A percentile compares a stretch with the other conserved stretches of the same genome.
Conservation (phyloP, 2,329 filamentous ascomycete species). For the Capronia coronata region DNA sequence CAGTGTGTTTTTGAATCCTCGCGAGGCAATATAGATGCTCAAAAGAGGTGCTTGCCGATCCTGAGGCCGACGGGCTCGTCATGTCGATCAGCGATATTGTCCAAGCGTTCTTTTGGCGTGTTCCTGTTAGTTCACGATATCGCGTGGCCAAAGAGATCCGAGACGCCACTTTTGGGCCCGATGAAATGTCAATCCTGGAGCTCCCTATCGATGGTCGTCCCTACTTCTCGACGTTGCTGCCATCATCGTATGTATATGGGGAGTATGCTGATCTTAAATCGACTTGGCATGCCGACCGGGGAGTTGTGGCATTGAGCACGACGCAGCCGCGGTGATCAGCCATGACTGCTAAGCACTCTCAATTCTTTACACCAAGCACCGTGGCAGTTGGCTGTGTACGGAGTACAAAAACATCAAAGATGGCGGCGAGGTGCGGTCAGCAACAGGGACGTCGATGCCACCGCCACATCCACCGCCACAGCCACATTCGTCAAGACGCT, state of each 20-base stretch:
- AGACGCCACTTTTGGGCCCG: conserved; percentile 1
- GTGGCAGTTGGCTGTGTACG: too few species aligned
- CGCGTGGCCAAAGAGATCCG: conserved; percentile 4
- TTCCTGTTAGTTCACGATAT: conserved; percentile 7
- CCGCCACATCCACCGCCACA: too few species aligned
- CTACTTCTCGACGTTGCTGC: conserved; percentile 4
- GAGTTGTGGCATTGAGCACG: not conserved
- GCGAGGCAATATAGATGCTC: too few species aligned
- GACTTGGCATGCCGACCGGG: not conserved
- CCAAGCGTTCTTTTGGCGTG: conserved; percentile 7
- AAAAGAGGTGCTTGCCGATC: conserved; percentile 38
- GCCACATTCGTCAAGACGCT: too few species aligned
- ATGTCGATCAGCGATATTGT: conserved; percentile 11
- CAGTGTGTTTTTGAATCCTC: too few species aligned
- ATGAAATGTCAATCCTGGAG: conserved; percentile 10
- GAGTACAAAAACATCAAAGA: too few species aligned
- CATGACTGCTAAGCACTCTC: too few species aligned
- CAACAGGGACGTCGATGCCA: too few species aligned
- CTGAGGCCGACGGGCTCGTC: not conserved
- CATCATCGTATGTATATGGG: conserved; percentile 6
- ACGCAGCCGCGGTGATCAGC: too few species aligned
- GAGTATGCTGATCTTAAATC: conserved; percentile 3
- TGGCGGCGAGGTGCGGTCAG: too few species aligned
- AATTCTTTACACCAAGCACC: too few species aligned
- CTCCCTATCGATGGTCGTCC: conserved; percentile 2